phyloP scores from a whole-genome alignment of 23 red algal species.

The Gracilaria gracilis region DNA sequence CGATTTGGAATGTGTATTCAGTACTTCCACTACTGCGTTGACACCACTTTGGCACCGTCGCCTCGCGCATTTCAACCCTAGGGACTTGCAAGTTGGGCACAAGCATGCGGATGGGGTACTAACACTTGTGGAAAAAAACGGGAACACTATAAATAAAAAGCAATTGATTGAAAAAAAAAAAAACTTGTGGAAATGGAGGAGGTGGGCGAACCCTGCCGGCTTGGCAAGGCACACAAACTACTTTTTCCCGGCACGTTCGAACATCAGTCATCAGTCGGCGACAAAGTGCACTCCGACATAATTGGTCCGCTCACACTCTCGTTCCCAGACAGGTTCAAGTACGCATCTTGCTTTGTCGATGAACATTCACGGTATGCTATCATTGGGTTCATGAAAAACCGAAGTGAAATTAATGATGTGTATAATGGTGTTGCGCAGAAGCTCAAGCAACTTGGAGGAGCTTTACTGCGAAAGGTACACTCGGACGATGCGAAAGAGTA shows the following conservation, averaged over 20 bases:
- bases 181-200: neutral
- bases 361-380: neutral
- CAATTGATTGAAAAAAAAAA: no score
- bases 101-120: neutral
- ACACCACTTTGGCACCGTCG: constrained; percentile 2
- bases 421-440: neutral
- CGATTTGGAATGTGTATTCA: no score
- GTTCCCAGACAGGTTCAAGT: neutral
- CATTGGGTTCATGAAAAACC: neutral
- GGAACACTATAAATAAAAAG: no score
- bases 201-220: neutral
- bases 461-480: neutral
- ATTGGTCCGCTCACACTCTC: no score
- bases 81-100: constrained; percentile 10
- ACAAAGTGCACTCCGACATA: constrained; percentile 23
- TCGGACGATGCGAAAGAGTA: neutral
- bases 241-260: constrained; percentile 21
- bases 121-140: no score
- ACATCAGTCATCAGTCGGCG: neutral
- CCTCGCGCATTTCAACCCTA: constrained; percentile 8
- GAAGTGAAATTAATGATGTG: neutral
- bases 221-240: constrained; percentile 31
- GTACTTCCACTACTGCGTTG: no score
- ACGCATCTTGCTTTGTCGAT: neutral
- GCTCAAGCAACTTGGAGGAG: constrained; percentile 5